These are phyloP conservation scores for Knufia fluminis DNA, from an alignment of 2,329 filamentous ascomycete species.

Conservation along the genomic window DNA sequence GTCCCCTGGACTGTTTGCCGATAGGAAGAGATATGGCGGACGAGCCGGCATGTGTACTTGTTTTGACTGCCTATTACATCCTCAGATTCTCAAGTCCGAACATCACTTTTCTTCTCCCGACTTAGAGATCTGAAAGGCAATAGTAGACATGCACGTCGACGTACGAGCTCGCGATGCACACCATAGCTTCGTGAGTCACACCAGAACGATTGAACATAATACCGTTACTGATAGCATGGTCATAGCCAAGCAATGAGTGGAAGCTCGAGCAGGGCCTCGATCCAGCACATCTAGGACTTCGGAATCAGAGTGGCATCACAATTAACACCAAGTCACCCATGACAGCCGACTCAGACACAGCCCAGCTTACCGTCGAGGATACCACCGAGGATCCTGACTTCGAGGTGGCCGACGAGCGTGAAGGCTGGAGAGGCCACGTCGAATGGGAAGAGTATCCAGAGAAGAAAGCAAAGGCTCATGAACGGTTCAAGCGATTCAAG, in stretches of 20 bases:
- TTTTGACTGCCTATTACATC: no score
- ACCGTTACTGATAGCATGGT: no score
- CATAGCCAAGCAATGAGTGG: constrained; percentile 36
- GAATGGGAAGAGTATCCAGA: constrained; percentile 64
- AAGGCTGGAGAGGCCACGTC: constrained; percentile 47
- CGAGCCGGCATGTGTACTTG: no score
- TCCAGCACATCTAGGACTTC: constrained; percentile 38
- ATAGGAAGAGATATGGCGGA: no score
- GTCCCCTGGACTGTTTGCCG: no score
- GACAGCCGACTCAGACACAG: constrained; percentile 17
- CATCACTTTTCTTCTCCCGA: no score
- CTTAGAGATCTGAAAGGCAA: no score
- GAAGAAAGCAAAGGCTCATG: constrained; percentile 52
- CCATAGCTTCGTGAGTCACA: no score
- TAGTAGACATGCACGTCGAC: no score
- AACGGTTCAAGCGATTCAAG: constrained; percentile 46
- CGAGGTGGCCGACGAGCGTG: constrained; percentile 32
- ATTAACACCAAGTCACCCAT: constrained; percentile 24
- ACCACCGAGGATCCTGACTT: constrained; percentile 36
- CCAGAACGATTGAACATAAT: no score
- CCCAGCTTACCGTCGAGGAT: constrained; percentile 33
- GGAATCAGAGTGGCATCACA: constrained; percentile 36
- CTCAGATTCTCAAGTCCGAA: no score
- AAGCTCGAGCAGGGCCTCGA: constrained; percentile 45
- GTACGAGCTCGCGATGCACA: no score